Base-by-base conservation (phyloP, 306 rosid genomes). In the Quercus bicolor region DNA sequence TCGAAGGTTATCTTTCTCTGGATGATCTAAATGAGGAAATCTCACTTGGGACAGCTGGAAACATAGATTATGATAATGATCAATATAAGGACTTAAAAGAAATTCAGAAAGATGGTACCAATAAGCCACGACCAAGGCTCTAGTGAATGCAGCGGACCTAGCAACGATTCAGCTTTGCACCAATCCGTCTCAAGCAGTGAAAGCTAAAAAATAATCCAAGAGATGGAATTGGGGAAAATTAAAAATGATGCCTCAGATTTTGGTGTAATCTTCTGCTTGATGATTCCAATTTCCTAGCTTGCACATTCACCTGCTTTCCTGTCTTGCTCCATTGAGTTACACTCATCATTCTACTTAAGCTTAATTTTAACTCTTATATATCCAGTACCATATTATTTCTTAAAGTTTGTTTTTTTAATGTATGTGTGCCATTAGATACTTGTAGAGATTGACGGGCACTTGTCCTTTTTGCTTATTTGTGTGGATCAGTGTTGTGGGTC, bases 71-170 rank as follows among this genome's bases (percentile, higher is more conserved):
- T 77, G 84, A 78, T 29, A 37, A 75, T 69, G 19, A 56, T 15
- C 87, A 87, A 79, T 85, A 88, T 86, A 83, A 79, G 70, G 92
- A 90, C 85, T 26, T 85, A 21, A 79, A 79, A 74, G 87, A 85
- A 72, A 51, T 85, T 83, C 74, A 81, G 80, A 80, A 34, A 75
- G 55, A 54, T 83, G 71, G 86, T 88, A 40, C 55, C 83, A 20
- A 81, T 77, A 52, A 73, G 75, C 80, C 87, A 74, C 65, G 85
- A 54, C 6, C 75, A 61, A 51, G 80, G 85, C 33, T 53, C 77
- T 26, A 75, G 78, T 43, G 43, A 74, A 73, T 77, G 56, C 78
- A 79, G 85, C 53, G 86, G 78, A n/a, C 87, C 88, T n/a, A 86
- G 89, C 80, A 84, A 89, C 4, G 90, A 85, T 64, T 86, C 13